Conservation (phyloP, 371 early-diverging fungal genomes). For the Funneliformis caledonium region DNA sequence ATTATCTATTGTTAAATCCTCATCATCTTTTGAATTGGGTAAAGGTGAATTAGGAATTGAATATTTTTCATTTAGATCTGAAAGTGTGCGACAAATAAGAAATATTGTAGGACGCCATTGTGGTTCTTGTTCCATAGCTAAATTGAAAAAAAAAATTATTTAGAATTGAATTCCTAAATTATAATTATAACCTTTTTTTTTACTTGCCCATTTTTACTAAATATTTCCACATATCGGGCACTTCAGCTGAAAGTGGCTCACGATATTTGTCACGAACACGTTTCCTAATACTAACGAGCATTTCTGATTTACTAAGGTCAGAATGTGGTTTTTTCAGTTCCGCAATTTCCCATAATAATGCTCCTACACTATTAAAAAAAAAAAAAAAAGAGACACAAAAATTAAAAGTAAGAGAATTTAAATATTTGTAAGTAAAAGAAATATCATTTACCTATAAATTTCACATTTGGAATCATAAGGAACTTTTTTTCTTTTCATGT, state of each 20-base stretch:
- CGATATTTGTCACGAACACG: background rate
- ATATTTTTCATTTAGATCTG: background rate
- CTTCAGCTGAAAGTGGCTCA: slow-evolving; percentile 11
- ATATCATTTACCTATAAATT: slow-evolving; percentile 15
- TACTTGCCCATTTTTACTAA: background rate
- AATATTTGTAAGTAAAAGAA: background rate
- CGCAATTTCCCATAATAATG: slow-evolving; percentile 27
- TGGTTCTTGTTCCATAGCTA: slow-evolving; percentile 11
- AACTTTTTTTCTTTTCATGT: background rate
- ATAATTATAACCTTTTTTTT: background rate
- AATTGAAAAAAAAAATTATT: background rate
- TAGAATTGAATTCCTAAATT: background rate
- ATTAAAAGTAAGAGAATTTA: background rate
- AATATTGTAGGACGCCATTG: background rate
- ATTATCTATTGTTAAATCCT: background rate
- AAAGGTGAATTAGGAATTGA: background rate
- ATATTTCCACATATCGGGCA: background rate
- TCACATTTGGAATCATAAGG: slow-evolving; percentile 24
- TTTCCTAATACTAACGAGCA: slow-evolving; percentile 9
- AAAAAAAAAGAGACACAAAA: background rate
- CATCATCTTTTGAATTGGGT: background rate
- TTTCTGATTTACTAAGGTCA: background rate
- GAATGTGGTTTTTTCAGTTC: background rate
- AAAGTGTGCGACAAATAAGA: background rate
- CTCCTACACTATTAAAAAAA: slow-evolving; percentile 21